Percentiles rank a stretch among this genome's conserved stretches.
These are phyloP conservation scores for Chaetoscypha palmicola DNA, from an alignment of 2,329 filamentous ascomycete species.

Conservation along the genomic window DNA sequence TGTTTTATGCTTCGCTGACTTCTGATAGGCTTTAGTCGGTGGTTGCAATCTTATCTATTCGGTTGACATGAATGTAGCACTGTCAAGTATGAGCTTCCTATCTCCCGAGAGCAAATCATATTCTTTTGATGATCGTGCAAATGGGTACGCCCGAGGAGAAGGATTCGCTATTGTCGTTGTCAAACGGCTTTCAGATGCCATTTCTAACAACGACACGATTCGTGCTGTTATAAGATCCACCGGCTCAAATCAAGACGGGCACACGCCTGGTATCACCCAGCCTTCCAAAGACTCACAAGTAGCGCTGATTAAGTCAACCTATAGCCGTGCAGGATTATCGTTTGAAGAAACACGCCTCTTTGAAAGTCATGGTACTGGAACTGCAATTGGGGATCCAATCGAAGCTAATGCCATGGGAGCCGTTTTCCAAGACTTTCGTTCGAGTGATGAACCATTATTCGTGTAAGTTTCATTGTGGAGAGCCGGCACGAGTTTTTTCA, in stretches of 20 bases:
- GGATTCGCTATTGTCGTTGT: constrained; percentile 34
- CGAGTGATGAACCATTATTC: constrained; percentile 4
- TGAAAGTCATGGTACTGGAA: constrained; percentile 16
- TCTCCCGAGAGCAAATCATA: constrained; percentile 37
- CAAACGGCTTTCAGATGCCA: constrained; percentile 39
- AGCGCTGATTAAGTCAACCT: constrained; percentile 9
- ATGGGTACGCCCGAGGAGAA: constrained; percentile 53
- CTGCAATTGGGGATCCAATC: constrained; percentile 11
- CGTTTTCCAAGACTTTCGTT: background rate
- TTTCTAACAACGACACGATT: constrained; percentile 40
- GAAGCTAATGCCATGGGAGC: constrained; percentile 7
- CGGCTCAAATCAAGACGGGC: constrained; percentile 43
- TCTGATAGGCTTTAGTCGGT: background rate
- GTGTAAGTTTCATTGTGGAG: constrained; percentile 12
- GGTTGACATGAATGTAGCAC: background rate
- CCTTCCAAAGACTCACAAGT: constrained; percentile 40
- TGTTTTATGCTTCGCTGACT: constrained; percentile 31
- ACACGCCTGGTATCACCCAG: constrained; percentile 46
- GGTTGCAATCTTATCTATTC: background rate
- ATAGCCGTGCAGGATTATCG: constrained; percentile 11
- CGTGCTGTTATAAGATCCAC: constrained; percentile 35
- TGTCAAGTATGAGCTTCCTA: constrained; percentile 19
- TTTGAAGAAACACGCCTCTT: constrained; percentile 4
- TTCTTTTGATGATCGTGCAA: constrained; percentile 49
- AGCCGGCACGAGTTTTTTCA: background rate